A percentile compares a stretch with the other conserved stretches of the same genome.
Evolutionary conservation across 306 rosid genomes (phyloP).

Genomic region (Sicyos baderoa): DNA sequence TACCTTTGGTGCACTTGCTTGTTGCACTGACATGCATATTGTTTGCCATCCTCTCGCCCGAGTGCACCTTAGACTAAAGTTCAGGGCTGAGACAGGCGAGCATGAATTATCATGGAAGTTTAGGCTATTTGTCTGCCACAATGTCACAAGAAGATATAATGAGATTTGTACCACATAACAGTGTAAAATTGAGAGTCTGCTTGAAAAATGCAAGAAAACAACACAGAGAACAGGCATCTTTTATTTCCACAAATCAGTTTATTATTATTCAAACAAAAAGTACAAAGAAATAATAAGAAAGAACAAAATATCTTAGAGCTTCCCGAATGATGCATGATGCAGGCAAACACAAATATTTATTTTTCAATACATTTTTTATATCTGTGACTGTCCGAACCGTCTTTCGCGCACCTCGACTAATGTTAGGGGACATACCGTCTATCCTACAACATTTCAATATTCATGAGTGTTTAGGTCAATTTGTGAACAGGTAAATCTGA

Average conservation of each 20-base stretch:
- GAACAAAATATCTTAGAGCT: neutral
- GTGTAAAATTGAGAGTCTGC: neutral
- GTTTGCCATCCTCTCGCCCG: constrained; percentile 33
- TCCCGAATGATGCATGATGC: neutral
- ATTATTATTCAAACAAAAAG: neutral
- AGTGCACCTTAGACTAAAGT: constrained; percentile 38
- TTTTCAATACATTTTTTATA: too few species aligned
- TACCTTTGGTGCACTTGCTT: constrained; percentile 63
- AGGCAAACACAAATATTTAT: too few species aligned
- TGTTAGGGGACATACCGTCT: too few species aligned
- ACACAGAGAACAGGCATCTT: neutral
- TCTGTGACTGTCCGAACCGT: too few species aligned
- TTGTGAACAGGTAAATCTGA: neutral
- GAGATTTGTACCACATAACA: neutral
- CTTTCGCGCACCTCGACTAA: too few species aligned
- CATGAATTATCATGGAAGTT: constrained; percentile 50
- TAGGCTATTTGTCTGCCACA: constrained; percentile 46
- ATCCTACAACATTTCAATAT: too few species aligned
- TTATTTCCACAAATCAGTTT: neutral
- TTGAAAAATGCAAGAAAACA: neutral
- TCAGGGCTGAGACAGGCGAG: constrained; percentile 37
- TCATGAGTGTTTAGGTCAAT: too few species aligned
- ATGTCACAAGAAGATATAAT: neutral
- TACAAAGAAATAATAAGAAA: neutral
- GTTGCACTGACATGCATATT: constrained; percentile 82